Conservation (phyloP, 495 filamentous ascomycete genomes). For the Penicillium subrubescens region DNA sequence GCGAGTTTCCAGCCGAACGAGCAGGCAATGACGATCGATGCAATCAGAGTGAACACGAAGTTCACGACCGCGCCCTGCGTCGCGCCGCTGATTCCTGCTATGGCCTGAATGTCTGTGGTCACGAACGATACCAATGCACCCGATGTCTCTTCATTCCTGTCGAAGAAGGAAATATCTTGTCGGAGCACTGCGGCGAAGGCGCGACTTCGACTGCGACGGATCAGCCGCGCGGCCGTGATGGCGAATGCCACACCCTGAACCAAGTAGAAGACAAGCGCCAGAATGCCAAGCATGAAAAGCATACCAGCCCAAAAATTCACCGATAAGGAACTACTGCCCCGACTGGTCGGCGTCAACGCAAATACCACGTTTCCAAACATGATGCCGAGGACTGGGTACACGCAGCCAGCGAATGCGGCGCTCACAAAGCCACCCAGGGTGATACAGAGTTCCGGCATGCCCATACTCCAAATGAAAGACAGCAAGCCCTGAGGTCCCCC, state of each 20-base stretch:
- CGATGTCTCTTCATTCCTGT: constrained; percentile 61
- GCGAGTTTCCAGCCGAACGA: constrained; percentile 86
- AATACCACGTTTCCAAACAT: not conserved
- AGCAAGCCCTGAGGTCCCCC: not conserved
- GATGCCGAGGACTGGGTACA: not conserved
- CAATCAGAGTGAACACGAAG: constrained; percentile 68
- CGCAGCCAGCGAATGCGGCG: not conserved
- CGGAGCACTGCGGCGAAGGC: not conserved
- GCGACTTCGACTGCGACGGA: not conserved
- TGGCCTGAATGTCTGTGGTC: constrained; percentile 76
- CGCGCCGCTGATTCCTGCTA: constrained; percentile 72
- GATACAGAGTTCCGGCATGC: not conserved
- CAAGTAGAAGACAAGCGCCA: not conserved
- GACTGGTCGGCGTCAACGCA: not conserved
- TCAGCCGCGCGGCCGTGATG: not conserved
- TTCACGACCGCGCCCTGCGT: constrained; percentile 78
- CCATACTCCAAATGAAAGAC: not conserved
- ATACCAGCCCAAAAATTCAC: not conserved
- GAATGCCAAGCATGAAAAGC: not conserved
- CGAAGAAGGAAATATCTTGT: constrained; percentile 87
- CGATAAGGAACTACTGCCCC: not conserved
- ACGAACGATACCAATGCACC: constrained; percentile 80
- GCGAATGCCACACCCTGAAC: not conserved
- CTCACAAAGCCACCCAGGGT: not conserved
- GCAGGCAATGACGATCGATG: constrained; percentile 62